Conservation (phyloP, 495 filamentous ascomycete species). For the Neurospora sp. region DNA sequence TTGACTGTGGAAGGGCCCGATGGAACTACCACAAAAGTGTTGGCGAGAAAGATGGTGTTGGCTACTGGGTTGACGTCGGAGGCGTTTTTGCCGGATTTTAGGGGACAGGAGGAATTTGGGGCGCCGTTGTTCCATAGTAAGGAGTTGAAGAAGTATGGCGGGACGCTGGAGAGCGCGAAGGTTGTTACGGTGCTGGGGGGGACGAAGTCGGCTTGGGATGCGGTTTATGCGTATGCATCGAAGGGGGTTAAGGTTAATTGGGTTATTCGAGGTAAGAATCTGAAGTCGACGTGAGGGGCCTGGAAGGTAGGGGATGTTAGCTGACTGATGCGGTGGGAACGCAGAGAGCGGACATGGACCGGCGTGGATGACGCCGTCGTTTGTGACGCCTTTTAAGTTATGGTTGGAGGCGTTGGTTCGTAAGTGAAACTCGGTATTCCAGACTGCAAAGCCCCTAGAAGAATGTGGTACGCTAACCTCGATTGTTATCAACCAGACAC, state of each 20-base stretch:
- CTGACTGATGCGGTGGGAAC: not conserved
- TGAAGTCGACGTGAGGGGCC: not conserved
- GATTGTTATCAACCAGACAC: constrained; percentile 16
- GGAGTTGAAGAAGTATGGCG: constrained; percentile 34
- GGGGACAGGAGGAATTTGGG: constrained; percentile 27
- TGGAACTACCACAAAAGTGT: constrained; percentile 5
- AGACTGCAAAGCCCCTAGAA: too few relatives aligned
- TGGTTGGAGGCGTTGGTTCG: constrained; percentile 52
- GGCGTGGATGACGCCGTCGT: constrained; percentile 56
- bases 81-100: constrained; percentile 27
- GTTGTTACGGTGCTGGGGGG: constrained; percentile 57
- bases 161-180: constrained; percentile 20
- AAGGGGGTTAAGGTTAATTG: constrained; percentile 60
- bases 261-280: constrained; percentile 56
- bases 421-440: constrained; percentile 14
- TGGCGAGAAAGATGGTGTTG: constrained; percentile 24
- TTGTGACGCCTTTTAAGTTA: constrained; percentile 32
- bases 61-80: constrained; percentile 31
- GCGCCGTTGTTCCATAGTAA: constrained; percentile 55
- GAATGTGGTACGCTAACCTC: not conserved
- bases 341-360: constrained; percentile 62
- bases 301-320: not conserved
- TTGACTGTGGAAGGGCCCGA: constrained; percentile 20
- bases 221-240: constrained; percentile 56
- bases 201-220: constrained; percentile 70